Evolutionary conservation across 2,329 filamentous ascomycete species (phyloP).

Genomic region (Aspergillus japonicus): DNA sequence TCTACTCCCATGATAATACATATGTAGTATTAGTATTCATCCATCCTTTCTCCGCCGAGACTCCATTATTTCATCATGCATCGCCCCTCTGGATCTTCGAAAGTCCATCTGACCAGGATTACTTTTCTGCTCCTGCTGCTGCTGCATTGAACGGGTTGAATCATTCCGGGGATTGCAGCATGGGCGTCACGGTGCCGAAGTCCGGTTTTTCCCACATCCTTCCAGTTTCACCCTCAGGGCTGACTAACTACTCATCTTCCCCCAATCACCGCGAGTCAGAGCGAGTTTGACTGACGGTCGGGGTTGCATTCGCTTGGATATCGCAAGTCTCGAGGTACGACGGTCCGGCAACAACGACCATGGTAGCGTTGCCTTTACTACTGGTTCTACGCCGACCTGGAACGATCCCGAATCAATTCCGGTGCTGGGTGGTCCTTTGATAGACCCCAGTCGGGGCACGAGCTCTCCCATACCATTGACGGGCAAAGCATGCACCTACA

Average conservation of each 20-base stretch:
- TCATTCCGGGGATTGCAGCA: background rate
- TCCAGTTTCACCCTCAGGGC: background rate
- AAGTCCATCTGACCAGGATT: background rate
- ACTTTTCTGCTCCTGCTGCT: background rate
- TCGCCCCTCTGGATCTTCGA: background rate
- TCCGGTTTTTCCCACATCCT: background rate
- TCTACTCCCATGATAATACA: background rate
- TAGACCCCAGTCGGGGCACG: background rate
- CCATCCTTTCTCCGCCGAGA: background rate
- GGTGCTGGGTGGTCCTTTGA: background rate
- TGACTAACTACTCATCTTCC: slow-evolving; percentile 1
- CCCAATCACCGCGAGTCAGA: background rate
- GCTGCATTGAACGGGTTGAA: background rate
- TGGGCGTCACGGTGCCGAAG: slow-evolving; percentile 1
- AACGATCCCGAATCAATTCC: background rate
- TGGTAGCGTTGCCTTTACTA: background rate
- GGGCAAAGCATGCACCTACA: background rate
- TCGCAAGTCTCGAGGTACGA: background rate
- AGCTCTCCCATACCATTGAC: background rate
- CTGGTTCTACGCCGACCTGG: background rate
- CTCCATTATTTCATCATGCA: background rate
- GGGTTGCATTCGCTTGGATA: slow-evolving; percentile 10
- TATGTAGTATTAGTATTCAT: background rate
- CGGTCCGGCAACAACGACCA: background rate
- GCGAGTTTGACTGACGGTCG: background rate